Conservation (phyloP, 208 protist species). For the Tritrichomonas foetus region DNA sequence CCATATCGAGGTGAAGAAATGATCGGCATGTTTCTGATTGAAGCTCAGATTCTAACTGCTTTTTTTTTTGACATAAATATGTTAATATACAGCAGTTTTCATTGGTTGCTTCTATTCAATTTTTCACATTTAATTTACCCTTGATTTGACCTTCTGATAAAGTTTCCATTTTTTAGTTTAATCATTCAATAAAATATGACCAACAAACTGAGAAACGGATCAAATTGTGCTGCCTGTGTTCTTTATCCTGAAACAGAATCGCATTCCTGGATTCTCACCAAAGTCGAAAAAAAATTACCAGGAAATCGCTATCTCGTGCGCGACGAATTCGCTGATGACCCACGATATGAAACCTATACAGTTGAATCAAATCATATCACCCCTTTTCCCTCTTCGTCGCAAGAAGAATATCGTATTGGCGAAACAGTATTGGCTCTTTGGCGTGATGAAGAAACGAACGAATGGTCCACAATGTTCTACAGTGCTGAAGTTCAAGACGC, state of each 20-base stretch:
- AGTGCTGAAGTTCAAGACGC: neutral
- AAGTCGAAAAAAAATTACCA: neutral
- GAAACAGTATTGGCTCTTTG: neutral
- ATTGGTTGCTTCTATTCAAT: too few relatives aligned
- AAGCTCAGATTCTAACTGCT: too few relatives aligned
- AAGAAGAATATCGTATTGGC: neutral
- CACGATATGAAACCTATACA: neutral
- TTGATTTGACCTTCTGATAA: too few relatives aligned
- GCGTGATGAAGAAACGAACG: neutral
- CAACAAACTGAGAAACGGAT: neutral
- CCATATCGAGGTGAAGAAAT: too few relatives aligned
- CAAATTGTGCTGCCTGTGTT: neutral
- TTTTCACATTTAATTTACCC: too few relatives aligned
- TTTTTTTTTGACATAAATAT: too few relatives aligned
- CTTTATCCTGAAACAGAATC: neutral
- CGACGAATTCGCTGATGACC: neutral
- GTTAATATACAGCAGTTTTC: too few relatives aligned
- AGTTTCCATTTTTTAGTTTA: too few relatives aligned
- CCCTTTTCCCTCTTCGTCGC: neutral
- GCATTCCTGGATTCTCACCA: neutral
- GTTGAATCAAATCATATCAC: neutral
- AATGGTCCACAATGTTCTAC: constrained; percentile 38
- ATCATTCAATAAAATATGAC: too few relatives aligned
- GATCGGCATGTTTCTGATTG: too few relatives aligned
- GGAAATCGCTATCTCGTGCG: neutral